A percentile compares a stretch with the other conserved stretches of the same genome.
These are phyloP conservation scores for Zoysia japonica DNA, from an alignment of 176 grass and related monocot species.

Conservation along the genomic window DNA sequence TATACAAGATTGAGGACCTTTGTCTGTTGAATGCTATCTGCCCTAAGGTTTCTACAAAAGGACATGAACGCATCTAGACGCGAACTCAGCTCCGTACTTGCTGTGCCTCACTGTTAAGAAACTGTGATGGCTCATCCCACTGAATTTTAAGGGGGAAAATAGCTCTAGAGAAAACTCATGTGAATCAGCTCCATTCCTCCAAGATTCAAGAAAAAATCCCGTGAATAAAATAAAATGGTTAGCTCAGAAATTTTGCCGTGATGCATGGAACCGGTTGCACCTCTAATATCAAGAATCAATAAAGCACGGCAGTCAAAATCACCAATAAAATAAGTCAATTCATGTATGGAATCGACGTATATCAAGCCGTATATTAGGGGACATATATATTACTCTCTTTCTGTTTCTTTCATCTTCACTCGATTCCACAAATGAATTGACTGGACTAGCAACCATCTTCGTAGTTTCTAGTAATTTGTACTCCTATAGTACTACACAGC, in stretches of 20 bases:
- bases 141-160: no score
- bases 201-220: neutral
- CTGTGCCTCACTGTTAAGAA: no score
- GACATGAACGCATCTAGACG: slow-evolving; percentile 22
- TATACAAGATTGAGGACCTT: neutral
- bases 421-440: neutral
- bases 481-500: no score
- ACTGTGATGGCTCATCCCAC: no score
- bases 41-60: slow-evolving; percentile 13
- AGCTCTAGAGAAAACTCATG: neutral
- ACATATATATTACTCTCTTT: neutral
- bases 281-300: neutral
- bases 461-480: no score
- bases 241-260: neutral
- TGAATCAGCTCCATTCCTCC: neutral
- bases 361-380: neutral
- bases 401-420: slow-evolving; percentile 7
- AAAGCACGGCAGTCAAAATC: neutral
- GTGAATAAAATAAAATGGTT: no score
- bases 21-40: neutral
- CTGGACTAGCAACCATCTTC: no score
- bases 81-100: neutral
- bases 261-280: neutral
- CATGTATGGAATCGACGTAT: neutral
- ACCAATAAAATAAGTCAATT: neutral